phyloP scores from a whole-genome alignment of 108 stramenopile species.

The Nitzschia sp. region DNA sequence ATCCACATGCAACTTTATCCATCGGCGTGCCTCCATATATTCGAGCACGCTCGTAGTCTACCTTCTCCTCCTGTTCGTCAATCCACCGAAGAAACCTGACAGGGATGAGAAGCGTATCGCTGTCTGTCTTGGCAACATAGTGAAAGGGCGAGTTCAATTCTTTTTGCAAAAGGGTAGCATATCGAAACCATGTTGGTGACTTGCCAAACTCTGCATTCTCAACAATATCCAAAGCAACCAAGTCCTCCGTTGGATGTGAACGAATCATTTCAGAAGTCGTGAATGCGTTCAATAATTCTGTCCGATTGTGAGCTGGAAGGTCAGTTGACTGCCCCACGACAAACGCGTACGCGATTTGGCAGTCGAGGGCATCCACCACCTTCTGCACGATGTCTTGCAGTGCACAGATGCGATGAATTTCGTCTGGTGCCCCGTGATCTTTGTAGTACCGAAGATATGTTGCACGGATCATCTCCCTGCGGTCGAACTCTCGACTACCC shows the following conservation, averaged over 20 bases:
- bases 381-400: conserved; percentile 2
- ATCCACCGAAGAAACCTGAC: conserved; percentile 15
- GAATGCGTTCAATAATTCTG: conserved; percentile 10
- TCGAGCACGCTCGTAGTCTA: background rate
- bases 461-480: conserved; percentile 18
- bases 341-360: conserved; percentile 37
- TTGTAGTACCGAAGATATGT: conserved; percentile 27
- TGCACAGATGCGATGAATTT: conserved; percentile 22
- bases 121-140: conserved; percentile 37
- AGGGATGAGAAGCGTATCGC: conserved; percentile 24
- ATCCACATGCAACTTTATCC: conserved; percentile 14
- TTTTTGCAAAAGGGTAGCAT: conserved; percentile 20
- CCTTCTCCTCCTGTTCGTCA: conserved; percentile 8
- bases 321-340: conserved; percentile 19
- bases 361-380: background rate
- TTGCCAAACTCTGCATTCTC: conserved; percentile 47
- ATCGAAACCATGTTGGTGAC: conserved; percentile 45
- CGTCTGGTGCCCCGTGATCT: conserved; percentile 2
- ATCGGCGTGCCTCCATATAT: conserved; percentile 17
- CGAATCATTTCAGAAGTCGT: background rate
- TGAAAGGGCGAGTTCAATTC: conserved; percentile 14
- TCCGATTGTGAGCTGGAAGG: conserved; percentile 13
- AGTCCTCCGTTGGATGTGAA: conserved; percentile 13
- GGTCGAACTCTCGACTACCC: conserved; percentile 9
- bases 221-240: conserved; percentile 26